phyloP scores from a whole-genome alignment of 805 yeast genomes.

The Candida tammaniensis region DNA sequence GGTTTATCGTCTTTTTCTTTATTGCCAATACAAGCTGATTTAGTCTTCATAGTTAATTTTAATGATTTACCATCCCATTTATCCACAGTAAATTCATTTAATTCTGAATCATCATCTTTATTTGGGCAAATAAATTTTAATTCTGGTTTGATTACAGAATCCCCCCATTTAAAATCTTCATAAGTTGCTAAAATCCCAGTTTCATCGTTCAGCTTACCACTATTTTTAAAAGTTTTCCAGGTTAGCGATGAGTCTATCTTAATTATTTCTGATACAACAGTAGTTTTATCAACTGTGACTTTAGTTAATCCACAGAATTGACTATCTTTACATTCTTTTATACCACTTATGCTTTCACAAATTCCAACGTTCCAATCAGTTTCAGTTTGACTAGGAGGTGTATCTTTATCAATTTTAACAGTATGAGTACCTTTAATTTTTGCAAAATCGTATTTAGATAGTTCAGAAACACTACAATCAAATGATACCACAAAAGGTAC shows the following conservation, averaged over 20 bases:
- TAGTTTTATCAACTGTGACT: conserved; percentile 47
- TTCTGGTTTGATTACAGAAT: conserved; percentile 44
- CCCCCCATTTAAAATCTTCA: conserved; percentile 71
- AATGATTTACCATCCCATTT: conserved; percentile 38
- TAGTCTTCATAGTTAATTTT: conserved; percentile 26
- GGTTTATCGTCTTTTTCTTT: conserved; percentile 25
- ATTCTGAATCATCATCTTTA: conserved; percentile 16
- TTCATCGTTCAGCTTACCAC: conserved; percentile 20
- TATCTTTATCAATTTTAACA: conserved; percentile 40
- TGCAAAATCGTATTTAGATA: conserved; percentile 41
- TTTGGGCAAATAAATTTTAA: conserved; percentile 48
- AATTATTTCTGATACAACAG: conserved; percentile 58
- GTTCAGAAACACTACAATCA: conserved; percentile 31
- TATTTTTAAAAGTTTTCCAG: conserved; percentile 25
- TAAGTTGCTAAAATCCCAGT: conserved; percentile 38
- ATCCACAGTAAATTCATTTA: conserved; percentile 23
- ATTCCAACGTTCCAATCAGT: conserved; percentile 69
- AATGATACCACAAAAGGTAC: conserved; percentile 5
- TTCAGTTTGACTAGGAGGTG: conserved; percentile 77
- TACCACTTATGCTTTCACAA: conserved; percentile 51
- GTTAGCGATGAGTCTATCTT: conserved; percentile 47
- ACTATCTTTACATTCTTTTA: conserved; percentile 60
- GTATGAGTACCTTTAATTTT: conserved; percentile 49
- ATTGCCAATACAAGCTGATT: conserved; percentile 37
- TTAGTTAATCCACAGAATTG: conserved; percentile 75